Conservation (phyloP, 2,329 filamentous ascomycete species). For the Pseudovirgaria hyperparasitica region DNA sequence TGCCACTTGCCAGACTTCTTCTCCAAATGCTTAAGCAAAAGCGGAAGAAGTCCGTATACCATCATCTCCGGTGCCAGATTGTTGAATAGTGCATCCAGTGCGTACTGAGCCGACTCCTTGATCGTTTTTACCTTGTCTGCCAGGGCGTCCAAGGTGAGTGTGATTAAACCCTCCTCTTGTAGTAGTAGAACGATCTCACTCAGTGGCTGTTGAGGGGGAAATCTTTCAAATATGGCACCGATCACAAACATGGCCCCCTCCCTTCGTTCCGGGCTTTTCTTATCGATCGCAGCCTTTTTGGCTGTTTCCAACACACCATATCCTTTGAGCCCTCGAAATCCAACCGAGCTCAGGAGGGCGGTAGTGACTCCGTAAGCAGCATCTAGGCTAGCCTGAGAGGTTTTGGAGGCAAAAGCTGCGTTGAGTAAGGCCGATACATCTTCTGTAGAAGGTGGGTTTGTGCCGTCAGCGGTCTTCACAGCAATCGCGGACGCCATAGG, state of each 20-base stretch:
- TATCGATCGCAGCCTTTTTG: conserved; percentile 74
- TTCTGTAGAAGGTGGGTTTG: conserved; percentile 31
- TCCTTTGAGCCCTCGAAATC: conserved; percentile 46
- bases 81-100: conserved; percentile 75
- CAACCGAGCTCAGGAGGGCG: conserved; percentile 51
- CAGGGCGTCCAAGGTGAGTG: conserved; percentile 67
- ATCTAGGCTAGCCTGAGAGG: conserved; percentile 45
- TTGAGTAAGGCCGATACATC: conserved; percentile 31
- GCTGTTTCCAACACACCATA: conserved; percentile 52
- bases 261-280: conserved; percentile 76
- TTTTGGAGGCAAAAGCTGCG: conserved; percentile 36
- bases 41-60: conserved; percentile 69
- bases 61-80: conserved; percentile 71
- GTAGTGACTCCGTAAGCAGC: conserved; percentile 53
- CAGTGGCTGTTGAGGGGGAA: conserved; percentile 63
- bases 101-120: conserved; percentile 85
- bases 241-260: conserved; percentile 93
- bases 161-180: conserved; percentile 64
- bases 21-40: conserved; percentile 59
- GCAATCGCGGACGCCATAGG: conserved; percentile 34
- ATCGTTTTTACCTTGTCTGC: conserved; percentile 84
- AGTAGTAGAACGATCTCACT: conserved; percentile 72
- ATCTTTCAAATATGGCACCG: conserved; percentile 83
- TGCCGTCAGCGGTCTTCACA: conserved; percentile 26
- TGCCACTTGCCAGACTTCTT: conserved; percentile 95